Percentiles rank a stretch among this genome's conserved stretches.
Evolutionary conservation across 2,329 filamentous ascomycete genomes (phyloP).

Genomic region (Knoxdaviesia capensis): DNA sequence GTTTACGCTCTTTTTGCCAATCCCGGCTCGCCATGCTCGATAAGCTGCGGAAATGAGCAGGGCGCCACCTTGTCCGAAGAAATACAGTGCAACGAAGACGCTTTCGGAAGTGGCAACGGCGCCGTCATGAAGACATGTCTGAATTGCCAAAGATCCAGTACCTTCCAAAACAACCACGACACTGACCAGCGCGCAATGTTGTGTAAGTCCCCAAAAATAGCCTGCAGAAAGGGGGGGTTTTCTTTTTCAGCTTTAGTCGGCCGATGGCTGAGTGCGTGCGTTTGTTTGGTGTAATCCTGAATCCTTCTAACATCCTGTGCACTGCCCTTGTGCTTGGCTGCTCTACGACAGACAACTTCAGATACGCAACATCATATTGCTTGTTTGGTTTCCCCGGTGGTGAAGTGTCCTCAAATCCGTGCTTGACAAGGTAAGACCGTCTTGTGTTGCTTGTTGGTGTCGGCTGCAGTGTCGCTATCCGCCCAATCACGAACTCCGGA

Average conservation of each 20-base stretch:
- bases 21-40: conserved; percentile 25
- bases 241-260: background rate
- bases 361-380: conserved; percentile 34
- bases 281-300: too few species aligned
- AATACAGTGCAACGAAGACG: conserved; percentile 23
- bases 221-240: too few species aligned
- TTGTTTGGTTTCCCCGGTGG: conserved; percentile 26
- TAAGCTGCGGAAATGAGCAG: conserved; percentile 32
- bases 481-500: too few species aligned
- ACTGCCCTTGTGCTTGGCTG: too few species aligned
- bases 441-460: too few species aligned
- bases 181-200: conserved; percentile 33
- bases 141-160: conserved; percentile 29
- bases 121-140: conserved; percentile 31
- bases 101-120: conserved; percentile 19
- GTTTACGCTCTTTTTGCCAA: conserved; percentile 19
- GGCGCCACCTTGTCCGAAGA: conserved; percentile 22
- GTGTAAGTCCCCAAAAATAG: conserved; percentile 21
- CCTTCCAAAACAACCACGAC: conserved; percentile 19
- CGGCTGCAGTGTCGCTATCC: too few species aligned
- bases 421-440: conserved; percentile 26
- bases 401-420: conserved; percentile 20
- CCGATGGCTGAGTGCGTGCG: too few species aligned
- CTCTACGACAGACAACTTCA: conserved; percentile 28
- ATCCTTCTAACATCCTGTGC: too few species aligned